Conservation (phyloP, 352 stramenopile species). For the Poterioochromonas sp. region DNA sequence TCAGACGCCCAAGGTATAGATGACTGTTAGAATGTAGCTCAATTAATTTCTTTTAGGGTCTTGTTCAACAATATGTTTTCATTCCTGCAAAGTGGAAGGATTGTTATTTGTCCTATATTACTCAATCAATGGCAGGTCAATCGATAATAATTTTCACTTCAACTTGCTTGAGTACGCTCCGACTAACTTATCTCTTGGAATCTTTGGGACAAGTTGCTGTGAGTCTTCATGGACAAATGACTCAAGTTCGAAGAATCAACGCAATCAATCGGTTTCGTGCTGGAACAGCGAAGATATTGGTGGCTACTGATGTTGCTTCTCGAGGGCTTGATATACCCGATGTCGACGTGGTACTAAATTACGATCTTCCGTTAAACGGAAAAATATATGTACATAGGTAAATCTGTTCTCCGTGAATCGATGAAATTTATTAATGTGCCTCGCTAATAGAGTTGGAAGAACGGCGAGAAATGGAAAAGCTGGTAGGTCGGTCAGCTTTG, state of each 20-base stretch:
- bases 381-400: constrained; percentile 89
- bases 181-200: constrained; percentile 89
- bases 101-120: constrained; percentile 93
- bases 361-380: constrained; percentile 92
- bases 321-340: constrained; percentile 90
- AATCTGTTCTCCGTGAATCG: neutral
- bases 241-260: constrained; percentile 89
- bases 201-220: constrained; percentile 95
- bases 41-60: constrained; percentile 49
- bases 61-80: constrained; percentile 97
- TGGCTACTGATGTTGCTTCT: constrained; percentile 69
- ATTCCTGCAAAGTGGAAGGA: constrained; percentile 99
- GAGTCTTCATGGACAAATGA: constrained; percentile 96
- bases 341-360: constrained; percentile 97
- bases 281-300: constrained; percentile 42
- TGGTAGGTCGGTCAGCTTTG: constrained; percentile 87
- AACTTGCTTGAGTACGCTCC: constrained; percentile 92
- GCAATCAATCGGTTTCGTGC: constrained; percentile 95
- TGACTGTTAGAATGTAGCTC: neutral
- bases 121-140: constrained; percentile 94
- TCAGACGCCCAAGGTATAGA: constrained; percentile 52
- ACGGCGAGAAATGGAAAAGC: constrained; percentile 88
- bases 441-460: constrained; percentile 82
- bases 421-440: neutral
- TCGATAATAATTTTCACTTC: constrained; percentile 94